phyloP scores from a whole-genome alignment of 2,329 filamentous ascomycete genomes.

The Scytalidium lignicola region DNA sequence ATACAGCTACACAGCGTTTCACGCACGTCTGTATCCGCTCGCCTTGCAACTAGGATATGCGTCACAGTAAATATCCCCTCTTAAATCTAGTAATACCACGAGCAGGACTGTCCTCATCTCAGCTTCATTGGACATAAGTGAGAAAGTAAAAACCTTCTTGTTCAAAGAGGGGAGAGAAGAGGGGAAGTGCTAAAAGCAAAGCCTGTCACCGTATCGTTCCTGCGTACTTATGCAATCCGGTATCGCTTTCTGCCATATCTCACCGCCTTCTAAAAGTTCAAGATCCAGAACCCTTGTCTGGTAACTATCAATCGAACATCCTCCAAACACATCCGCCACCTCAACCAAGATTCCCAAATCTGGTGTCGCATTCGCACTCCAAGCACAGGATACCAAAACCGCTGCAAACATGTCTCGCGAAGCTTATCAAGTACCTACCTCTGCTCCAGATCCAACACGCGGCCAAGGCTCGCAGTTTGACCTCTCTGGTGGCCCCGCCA shows the following conservation, averaged over 20 bases:
- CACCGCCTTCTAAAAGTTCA: not conserved
- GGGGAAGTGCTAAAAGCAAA: no score
- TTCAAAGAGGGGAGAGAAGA: no score
- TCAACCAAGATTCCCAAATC: not conserved
- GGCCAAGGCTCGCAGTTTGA: constrained; percentile 29
- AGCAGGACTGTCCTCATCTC: no score
- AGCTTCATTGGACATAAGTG: no score
- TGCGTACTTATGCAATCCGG: not conserved
- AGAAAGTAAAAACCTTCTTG: no score
- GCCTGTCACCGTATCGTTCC: not conserved
- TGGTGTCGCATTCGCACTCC: not conserved
- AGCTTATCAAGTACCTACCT: constrained; percentile 68
- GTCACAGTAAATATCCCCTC: no score
- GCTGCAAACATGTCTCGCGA: constrained; percentile 59
- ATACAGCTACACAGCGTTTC: no score
- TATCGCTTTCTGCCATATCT: not conserved
- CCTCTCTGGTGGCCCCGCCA: constrained; percentile 42
- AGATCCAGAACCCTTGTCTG: not conserved
- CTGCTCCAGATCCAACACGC: constrained; percentile 32
- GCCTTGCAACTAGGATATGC: no score
- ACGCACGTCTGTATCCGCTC: no score
- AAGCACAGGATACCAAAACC: not conserved
- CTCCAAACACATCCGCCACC: not conserved
- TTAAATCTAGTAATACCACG: no score
- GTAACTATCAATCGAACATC: no score